Conservation (phyloP, 306 rosid species). For the Arachis stenosperma region DNA sequence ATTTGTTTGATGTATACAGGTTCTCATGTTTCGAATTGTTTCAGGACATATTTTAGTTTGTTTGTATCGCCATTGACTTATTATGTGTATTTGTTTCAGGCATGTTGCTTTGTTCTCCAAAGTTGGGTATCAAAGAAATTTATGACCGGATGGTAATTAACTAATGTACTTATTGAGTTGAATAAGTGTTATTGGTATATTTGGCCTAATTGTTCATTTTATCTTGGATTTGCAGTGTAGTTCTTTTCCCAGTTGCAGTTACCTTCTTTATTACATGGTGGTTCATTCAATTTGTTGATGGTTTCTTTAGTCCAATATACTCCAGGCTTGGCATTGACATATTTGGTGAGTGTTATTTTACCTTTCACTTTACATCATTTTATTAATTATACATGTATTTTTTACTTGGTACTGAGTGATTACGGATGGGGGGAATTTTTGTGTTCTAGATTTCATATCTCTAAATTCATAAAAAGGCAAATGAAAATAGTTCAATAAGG, state of each 20-base stretch:
- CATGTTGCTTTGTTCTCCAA: conserved; percentile 89
- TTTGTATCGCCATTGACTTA: conserved; percentile 30
- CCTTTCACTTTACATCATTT: conserved; percentile 17
- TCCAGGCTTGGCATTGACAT: conserved; percentile 80
- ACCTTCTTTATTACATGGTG: conserved; percentile 92
- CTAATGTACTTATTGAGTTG: conserved; percentile 27
- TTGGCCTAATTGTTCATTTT: conserved; percentile 35
- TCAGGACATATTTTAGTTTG: background rate
- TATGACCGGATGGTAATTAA: conserved; percentile 91
- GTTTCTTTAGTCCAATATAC: conserved; percentile 90
- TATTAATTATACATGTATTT: background rate
- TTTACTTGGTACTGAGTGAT: background rate
- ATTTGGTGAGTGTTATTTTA: conserved; percentile 66
- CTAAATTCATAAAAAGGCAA: background rate
- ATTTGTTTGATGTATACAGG: conserved; percentile 7
- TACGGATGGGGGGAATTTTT: conserved; percentile 7
- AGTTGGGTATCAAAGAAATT: conserved; percentile 96
- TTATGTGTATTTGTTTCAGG: conserved; percentile 54
- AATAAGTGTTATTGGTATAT: conserved; percentile 1
- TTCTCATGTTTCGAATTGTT: conserved; percentile 11
- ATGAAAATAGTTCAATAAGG: conserved; percentile 12
- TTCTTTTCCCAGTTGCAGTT: conserved; percentile 91
- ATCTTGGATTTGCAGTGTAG: conserved; percentile 72
- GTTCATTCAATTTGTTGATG: conserved; percentile 92
- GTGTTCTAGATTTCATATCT: conserved; percentile 19